Evolutionary conservation across 1,284 basidiomycete species (phyloP), one percentile per base, ranked within the genome.

Genomic region (Microbotryum scabiosae): DNA sequence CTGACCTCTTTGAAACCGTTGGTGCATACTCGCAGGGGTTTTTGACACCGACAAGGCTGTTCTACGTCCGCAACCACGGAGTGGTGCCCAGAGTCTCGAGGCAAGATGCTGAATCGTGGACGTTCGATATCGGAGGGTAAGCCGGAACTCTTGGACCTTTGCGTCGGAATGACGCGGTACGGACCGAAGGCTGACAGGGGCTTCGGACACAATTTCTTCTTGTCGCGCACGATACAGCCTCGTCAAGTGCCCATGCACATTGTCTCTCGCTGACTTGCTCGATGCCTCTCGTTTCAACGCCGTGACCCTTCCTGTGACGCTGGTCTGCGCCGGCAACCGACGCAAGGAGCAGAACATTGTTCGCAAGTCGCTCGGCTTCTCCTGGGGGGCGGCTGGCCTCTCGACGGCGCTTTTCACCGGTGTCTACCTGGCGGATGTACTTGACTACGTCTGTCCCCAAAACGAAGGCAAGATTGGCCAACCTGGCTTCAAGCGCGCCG

Each of bases 271-370:
- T 16, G 78, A 82, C 56, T 75, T 85, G 21, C 77, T 77, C 57
- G 71, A 71, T 18, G 61, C 61, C 2, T 20, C 49, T 25, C 75
- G 70, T 32, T 85, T 85, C 65, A 73, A 77, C 7, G 76, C 81
- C 2, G 79, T 85, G 7, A 85, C 84, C 0, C 65, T 85, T 3
- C 85, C 84, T 4, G 78, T 85, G 46, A 86, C 85, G 0, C 71
- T 86, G 20, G 82, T 83, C 1, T 86, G 84, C 64, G 85, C 85
- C 1, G 84, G 84, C 1, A 86, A 86, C 72, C 75, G 84, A 4
- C 77, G 84, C 14, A 85, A 84, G 70, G 85, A 86, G 68, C 84
- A 86, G 68, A 86, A 86, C 69, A 76, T 84, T 8, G 79, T 85
- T n/a, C 76, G 77, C 5, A 82, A 85, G 69, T 79, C 79, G n/a